Evolutionary conservation across 176 grass and related monocot genomes (phyloP), one percentile per base, ranked within the genome.

Genomic region (Lolium rigidum): DNA sequence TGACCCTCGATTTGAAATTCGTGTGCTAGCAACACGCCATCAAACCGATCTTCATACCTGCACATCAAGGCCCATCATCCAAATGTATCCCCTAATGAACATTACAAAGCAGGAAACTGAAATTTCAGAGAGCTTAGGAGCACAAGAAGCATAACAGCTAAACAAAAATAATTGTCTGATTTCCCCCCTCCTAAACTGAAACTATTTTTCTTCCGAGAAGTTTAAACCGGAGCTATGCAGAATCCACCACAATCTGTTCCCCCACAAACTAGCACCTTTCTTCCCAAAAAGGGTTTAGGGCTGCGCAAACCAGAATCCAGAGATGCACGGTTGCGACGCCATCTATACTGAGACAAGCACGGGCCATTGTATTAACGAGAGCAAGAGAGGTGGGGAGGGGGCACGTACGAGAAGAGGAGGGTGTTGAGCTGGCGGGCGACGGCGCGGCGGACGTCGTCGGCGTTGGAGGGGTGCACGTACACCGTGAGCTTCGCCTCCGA

Each of bases 1-100:
- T 82, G 14, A 60, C 54, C 43, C 76, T 83, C n/a, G 50, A 89
- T 64, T 15, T 3, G 3, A 35, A 86, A 6, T 52, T 94, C 82
- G 70, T 95, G 92, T 46, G 86, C 85, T 80, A 95, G 69, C 22
- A 98, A 48, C 22, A 94, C 90, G 0, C 97, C 94, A 46, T 98
- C 94, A 86, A 98, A 92, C 56, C 72, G 82, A 48, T 92, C 94
- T 57, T 92, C 88, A n/a, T 95, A 94, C 74, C 97, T 98, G 86
- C 18, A 11, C 35, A 72, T 38, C 14, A 80, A 82, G 11, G 2
- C 4, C 4, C 22, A 70, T 18, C 15, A 89, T 59, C 67, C 37
- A 50, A 21, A 66, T 20, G 18, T 26, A 6, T 80, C 58, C 66
- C 57, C 39, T 16, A 68, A 0, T n/a, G 10, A 62, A 52, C 50